Evolutionary conservation across 495 filamentous ascomycete genomes (phyloP), one percentile per base, ranked within the genome.

Genomic region (Tuber magnatum): DNA sequence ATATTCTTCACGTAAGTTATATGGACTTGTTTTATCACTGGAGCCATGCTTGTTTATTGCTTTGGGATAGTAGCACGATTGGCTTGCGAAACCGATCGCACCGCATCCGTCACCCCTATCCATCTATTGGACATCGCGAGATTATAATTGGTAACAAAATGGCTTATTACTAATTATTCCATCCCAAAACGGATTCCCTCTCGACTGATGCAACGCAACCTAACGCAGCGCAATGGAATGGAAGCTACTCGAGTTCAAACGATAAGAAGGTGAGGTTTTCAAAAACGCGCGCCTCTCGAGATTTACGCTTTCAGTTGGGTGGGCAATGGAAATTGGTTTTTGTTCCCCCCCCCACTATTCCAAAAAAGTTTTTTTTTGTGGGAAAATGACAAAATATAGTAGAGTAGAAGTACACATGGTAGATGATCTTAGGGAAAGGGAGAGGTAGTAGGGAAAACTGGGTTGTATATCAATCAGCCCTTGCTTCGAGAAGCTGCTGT

Each of bases 151-250:
- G 56, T 20, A 35, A 35, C 56, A 35, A 35, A 18, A 35, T 32
- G 28, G 28, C n/a, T 61, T 61, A 65, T 65, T 65, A 65, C 56
- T 65, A 65, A 65, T 65, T 8, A 65, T 65, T 65, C 56, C 28
- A 18, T 65, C 56, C 56, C 9, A 65, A 65, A 65, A 35, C 14
- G 56, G 56, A 65, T 35, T 10, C 51, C 12, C 10, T 32, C 18
- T 28, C 14, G 56, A 61, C 51, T 28, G 28, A 65, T 20, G 56
- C 56, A 35, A 35, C 28, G 56, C 56, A 40, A 40, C 0, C n/a
- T n/a, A 61, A 61, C 12, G n/a, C 44, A 61, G 10, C 0, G 44
- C 44, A 46, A 46, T 12, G n/a, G n/a, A 65, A 65, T 4, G 12
- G 14, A 35, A 65, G 28, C 18, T 65, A 35, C 28, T 65, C 56